A percentile compares a stretch with the other conserved stretches of the same genome.
These are phyloP conservation scores for Beauveria varroae DNA, from an alignment of 2,329 filamentous ascomycete genomes.

Conservation along the genomic window DNA sequence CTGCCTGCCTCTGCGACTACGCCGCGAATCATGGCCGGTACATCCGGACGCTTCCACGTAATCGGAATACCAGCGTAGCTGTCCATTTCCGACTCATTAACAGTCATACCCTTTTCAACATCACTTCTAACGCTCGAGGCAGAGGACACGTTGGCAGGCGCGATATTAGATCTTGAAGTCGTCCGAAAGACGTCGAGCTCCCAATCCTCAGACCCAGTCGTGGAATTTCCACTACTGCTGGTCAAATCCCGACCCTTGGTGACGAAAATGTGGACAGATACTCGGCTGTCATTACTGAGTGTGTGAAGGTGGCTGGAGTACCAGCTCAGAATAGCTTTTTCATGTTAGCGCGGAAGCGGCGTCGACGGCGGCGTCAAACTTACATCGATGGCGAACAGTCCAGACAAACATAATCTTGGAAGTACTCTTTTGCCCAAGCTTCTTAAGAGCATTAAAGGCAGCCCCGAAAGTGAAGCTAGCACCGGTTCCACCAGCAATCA, in stretches of 20 bases:
- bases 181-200: background rate
- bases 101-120: background rate
- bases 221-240: background rate
- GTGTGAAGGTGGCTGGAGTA: constrained; percentile 28
- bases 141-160: background rate
- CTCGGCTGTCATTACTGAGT: constrained; percentile 22
- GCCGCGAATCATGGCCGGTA: constrained; percentile 26
- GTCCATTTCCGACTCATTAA: background rate
- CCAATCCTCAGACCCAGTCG: background rate
- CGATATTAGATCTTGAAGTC: background rate
- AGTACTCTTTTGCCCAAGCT: constrained; percentile 14
- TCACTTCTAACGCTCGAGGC: background rate
- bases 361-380: constrained; percentile 12
- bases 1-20: constrained; percentile 21
- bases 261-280: constrained; percentile 28
- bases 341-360: background rate
- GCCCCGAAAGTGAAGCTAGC: constrained; percentile 46
- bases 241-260: constrained; percentile 17
- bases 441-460: constrained; percentile 29
- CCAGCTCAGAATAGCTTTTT: constrained; percentile 29
- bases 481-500: constrained; percentile 54
- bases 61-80: constrained; percentile 19
- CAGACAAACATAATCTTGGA: constrained; percentile 32
- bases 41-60: constrained; percentile 29
- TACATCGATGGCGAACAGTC: constrained; percentile 30